Evolutionary conservation across 306 rosid species (phyloP).

Genomic region (Herpetospermum pedunculosum): DNA sequence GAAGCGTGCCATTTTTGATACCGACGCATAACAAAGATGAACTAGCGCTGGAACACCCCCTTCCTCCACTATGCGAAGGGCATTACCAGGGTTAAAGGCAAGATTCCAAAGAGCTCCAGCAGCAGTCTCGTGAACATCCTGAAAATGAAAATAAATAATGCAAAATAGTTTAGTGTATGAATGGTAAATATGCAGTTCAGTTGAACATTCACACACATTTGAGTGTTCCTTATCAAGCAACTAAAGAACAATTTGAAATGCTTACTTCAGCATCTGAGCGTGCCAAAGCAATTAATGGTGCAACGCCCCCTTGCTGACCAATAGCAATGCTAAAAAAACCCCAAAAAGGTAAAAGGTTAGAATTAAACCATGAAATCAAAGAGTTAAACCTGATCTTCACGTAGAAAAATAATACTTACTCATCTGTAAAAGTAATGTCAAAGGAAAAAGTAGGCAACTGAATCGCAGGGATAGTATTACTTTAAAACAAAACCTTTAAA

Average conservation of each 20-base stretch:
- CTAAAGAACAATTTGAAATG: constrained; percentile 17
- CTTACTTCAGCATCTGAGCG: constrained; percentile 86
- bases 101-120: constrained; percentile 99
- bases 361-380: neutral
- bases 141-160: constrained; percentile 24
- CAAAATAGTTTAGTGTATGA: constrained; percentile 5
- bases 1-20: constrained; percentile 98
- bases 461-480: neutral
- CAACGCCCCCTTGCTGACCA: constrained; percentile 99
- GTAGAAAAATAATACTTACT: neutral
- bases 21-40: constrained; percentile 85
- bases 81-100: constrained; percentile 96
- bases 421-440: neutral
- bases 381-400: neutral
- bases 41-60: constrained; percentile 97
- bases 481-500: neutral
- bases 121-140: constrained; percentile 99
- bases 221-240: neutral
- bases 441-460: neutral
- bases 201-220: neutral
- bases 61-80: constrained; percentile 92
- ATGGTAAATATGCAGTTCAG: neutral
- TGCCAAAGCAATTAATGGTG: constrained; percentile 90
- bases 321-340: constrained; percentile 65
- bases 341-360: neutral